These are phyloP conservation scores for Pseudogymnoascus destructans DNA, from an alignment of 2,329 filamentous ascomycete species.

Conservation along the genomic window DNA sequence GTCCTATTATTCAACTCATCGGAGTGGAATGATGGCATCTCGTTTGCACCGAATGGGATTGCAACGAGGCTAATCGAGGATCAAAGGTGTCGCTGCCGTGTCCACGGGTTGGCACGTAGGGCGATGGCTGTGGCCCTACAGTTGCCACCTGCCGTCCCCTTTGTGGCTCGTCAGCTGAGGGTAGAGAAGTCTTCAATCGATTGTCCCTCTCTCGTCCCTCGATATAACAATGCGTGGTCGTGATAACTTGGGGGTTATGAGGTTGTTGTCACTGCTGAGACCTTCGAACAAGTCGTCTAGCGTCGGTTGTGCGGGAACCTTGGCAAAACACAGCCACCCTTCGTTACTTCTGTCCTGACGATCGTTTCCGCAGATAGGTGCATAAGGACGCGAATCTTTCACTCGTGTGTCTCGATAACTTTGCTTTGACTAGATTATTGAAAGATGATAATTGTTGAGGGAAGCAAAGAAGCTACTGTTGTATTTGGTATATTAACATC, in stretches of 20 bases:
- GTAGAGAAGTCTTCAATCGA: conserved; percentile 4
- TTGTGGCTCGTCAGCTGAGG: conserved; percentile 1
- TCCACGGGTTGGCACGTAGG: conserved; percentile 4
- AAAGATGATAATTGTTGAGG: background rate
- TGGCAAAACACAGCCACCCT: conserved; percentile 7
- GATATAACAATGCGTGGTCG: conserved; percentile 7
- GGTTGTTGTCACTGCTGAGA: background rate
- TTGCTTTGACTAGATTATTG: background rate
- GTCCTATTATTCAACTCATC: conserved; percentile 28
- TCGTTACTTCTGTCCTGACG: conserved; percentile 7
- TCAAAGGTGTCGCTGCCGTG: background rate
- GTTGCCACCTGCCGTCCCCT: conserved; percentile 7
- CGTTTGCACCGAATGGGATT: conserved; percentile 23
- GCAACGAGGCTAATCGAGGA: conserved; percentile 2
- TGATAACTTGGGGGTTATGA: conserved; percentile 5
- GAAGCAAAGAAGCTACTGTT: background rate
- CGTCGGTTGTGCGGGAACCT: conserved; percentile 7
- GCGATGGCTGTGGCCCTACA: conserved; percentile 4
- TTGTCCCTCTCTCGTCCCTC: conserved; percentile 4
- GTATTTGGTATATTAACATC: conserved; percentile 2
- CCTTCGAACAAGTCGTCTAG: conserved; percentile 4
- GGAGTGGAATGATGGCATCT: conserved; percentile 39
- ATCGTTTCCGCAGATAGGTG: background rate
- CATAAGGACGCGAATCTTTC: background rate
- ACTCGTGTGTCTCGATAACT: background rate